Evolutionary conservation across 305 asterid species (phyloP).

Genomic region (Solanum aculeatissimum): DNA sequence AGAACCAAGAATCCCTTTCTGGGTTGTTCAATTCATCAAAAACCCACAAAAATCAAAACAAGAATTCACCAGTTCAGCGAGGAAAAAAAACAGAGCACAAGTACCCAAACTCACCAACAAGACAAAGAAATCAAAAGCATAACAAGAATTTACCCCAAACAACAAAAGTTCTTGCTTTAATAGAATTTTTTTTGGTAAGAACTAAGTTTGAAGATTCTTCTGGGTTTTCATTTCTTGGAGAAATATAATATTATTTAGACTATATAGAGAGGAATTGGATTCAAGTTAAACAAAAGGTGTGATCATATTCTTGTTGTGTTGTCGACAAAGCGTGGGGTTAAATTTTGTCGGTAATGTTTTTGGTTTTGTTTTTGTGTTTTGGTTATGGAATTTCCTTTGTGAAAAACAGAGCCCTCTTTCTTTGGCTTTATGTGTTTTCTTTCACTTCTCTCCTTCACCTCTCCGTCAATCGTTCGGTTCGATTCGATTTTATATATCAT

Average conservation of each 20-base stretch:
- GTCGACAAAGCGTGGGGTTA: slow-evolving; percentile 46
- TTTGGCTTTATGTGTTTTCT: background rate
- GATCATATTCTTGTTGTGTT: slow-evolving; percentile 8
- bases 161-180: background rate
- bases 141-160: background rate
- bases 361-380: slow-evolving; percentile 18
- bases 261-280: background rate
- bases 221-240: background rate
- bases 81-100: background rate
- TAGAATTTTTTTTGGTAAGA: background rate
- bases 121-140: slow-evolving; percentile 11
- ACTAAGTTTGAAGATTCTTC: background rate
- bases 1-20: slow-evolving; percentile 11
- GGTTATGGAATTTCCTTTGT: slow-evolving; percentile 42
- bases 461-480: too few species aligned
- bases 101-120: slow-evolving; percentile 24
- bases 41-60: slow-evolving; percentile 18
- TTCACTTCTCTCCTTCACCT: background rate
- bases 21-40: slow-evolving; percentile 23
- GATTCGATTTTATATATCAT: too few species aligned
- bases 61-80: background rate
- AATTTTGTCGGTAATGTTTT: slow-evolving; percentile 54
- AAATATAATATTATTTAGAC: background rate
- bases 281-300: background rate
- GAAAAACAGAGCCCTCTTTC: slow-evolving; percentile 53